A percentile compares a stretch with the other conserved stretches of the same genome.
Conservation (phyloP, 768 basidiomycete species). For the Lentinula raphanica region DNA sequence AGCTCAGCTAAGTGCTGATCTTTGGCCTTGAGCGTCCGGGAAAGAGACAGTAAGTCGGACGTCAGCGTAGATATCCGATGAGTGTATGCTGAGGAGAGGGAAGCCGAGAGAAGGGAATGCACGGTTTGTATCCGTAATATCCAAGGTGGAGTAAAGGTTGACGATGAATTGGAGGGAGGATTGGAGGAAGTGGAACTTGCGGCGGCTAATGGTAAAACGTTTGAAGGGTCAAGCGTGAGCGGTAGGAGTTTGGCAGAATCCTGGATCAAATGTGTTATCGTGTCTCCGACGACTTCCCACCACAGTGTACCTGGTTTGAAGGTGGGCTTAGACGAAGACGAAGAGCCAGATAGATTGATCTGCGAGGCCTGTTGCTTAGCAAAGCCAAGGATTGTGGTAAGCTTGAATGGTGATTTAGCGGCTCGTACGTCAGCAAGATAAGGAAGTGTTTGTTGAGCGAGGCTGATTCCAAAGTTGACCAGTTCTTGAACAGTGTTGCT, state of each 20-base stretch:
- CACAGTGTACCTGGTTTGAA: conserved; percentile 61
- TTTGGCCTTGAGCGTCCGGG: conserved; percentile 77
- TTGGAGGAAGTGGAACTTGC: conserved; percentile 32
- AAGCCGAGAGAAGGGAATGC: conserved; percentile 76
- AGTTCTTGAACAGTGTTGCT: conserved; percentile 72
- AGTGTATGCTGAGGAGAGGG: conserved; percentile 77
- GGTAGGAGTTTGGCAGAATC: conserved; percentile 72
- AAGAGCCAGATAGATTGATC: conserved; percentile 61
- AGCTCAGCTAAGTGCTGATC: conserved; percentile 90
- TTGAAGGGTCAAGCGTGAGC: conserved; percentile 67
- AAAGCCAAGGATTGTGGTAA: conserved; percentile 63
- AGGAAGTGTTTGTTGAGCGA: conserved; percentile 85
- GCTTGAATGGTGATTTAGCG: conserved; percentile 73
- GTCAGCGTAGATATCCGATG: conserved; percentile 78
- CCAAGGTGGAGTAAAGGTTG: conserved; percentile 78
- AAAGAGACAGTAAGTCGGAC: conserved; percentile 86
- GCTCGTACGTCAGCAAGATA: conserved; percentile 79
- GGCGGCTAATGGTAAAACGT: conserved; percentile 36
- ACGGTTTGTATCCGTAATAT: conserved; percentile 74
- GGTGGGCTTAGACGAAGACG: conserved; percentile 59
- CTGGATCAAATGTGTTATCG: conserved; percentile 62
- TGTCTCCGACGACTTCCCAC: conserved; percentile 75
- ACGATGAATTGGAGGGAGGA: conserved; percentile 33
- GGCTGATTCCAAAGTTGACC: conserved; percentile 88
- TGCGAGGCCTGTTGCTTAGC: conserved; percentile 70